These are phyloP conservation scores for Talaromyces trachyspermus DNA, from an alignment of 495 filamentous ascomycete species.

Conservation along the genomic window DNA sequence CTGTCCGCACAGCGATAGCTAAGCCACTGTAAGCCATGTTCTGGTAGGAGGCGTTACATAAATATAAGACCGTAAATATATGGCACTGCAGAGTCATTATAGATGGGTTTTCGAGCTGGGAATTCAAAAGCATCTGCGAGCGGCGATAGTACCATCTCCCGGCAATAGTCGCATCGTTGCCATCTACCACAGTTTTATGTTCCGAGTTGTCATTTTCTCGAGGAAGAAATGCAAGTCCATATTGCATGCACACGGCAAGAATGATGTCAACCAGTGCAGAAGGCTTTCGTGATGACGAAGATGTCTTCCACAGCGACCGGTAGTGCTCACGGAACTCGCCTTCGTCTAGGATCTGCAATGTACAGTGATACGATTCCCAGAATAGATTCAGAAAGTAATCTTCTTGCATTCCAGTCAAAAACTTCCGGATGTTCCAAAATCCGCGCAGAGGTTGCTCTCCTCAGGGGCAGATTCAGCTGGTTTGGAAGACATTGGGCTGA, in stretches of 20 bases:
- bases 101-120: conserved; percentile 42
- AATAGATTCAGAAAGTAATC: conserved; percentile 42
- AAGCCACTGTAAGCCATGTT: conserved; percentile 40
- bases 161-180: conserved; percentile 33
- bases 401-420: conserved; percentile 26
- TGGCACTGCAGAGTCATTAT: conserved; percentile 46
- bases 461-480: conserved; percentile 6
- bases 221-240: conserved; percentile 16
- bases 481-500: neutral
- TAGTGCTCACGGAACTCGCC: conserved; percentile 37
- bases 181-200: conserved; percentile 5
- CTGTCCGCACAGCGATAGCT: conserved; percentile 37
- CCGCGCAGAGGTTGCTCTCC: conserved; percentile 2
- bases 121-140: conserved; percentile 35
- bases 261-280: conserved; percentile 45
- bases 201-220: conserved; percentile 11
- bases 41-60: conserved; percentile 39
- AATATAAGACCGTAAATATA: conserved; percentile 36
- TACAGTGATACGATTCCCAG: conserved; percentile 41
- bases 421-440: conserved; percentile 4
- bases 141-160: conserved; percentile 41
- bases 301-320: conserved; percentile 30
- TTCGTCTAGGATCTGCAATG: conserved; percentile 35
- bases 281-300: conserved; percentile 14
- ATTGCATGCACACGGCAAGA: conserved; percentile 44